Percentiles rank a stretch among this genome's conserved stretches.
These are phyloP conservation scores for Bonia amplexicaulis DNA, from an alignment of 176 grass and related monocot species.

Conservation along the genomic window DNA sequence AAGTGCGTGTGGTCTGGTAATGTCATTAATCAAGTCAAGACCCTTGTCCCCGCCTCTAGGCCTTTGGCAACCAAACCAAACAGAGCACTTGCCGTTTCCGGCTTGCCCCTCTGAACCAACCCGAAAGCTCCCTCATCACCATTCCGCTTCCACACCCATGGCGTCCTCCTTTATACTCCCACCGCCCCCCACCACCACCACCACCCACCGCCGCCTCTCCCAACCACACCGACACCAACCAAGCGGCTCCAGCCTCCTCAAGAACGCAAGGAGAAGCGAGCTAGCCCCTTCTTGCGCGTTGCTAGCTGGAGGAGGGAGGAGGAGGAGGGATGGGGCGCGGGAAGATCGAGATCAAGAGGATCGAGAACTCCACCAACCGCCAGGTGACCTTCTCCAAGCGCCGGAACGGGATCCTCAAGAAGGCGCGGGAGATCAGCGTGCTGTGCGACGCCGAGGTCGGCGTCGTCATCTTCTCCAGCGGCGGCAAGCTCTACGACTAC, in stretches of 20 bases:
- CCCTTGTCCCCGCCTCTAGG: background rate
- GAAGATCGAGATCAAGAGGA: conserved; percentile 98
- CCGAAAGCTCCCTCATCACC: conserved; percentile 57
- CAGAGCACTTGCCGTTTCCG: conserved; percentile 58
- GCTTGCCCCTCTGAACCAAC: conserved; percentile 41
- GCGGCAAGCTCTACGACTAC: conserved; percentile 91
- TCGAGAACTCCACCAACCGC: conserved; percentile 92
- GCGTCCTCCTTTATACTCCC: conserved; percentile 43
- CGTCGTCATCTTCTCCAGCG: conserved; percentile 93
- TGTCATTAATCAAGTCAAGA: conserved; percentile 8
- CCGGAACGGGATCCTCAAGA: conserved; percentile 77
- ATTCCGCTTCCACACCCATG: conserved; percentile 66
- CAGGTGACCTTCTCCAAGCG: conserved; percentile 94
- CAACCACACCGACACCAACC: conserved; percentile 11
- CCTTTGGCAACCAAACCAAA: background rate
- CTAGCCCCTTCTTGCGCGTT: background rate
- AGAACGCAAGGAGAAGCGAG: conserved; percentile 13
- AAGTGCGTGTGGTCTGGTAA: background rate
- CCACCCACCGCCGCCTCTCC: background rate
- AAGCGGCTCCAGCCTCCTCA: conserved; percentile 1
- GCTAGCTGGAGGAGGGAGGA: background rate
- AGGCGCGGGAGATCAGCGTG: conserved; percentile 90
- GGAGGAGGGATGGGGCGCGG: conserved; percentile 62
- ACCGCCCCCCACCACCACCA: conserved; percentile 16
- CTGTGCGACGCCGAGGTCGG: conserved; percentile 84